Base-by-base conservation (phyloP, 2,329 filamentous ascomycete species). In the Seiridium unicorne region DNA sequence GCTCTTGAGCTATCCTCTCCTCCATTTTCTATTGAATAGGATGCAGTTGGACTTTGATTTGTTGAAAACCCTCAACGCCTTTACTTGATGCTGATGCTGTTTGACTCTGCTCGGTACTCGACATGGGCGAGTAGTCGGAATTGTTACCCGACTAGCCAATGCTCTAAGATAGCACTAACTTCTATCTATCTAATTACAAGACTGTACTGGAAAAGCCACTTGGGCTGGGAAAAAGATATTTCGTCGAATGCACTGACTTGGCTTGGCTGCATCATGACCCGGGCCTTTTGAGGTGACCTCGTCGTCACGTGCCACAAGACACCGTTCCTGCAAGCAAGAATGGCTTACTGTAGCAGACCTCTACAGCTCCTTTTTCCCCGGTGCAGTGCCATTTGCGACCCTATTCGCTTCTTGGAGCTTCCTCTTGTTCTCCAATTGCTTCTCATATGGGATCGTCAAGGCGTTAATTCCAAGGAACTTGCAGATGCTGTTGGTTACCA, bases 401-500 rank as follows among this genome's bases (percentile, higher is more conserved):
- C 59, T 26, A 49, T 60, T 61, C 48, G 48, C 59, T 35, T 63
- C 66, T 42, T 65, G 58, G 18, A 66, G 70, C n/a, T 77, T 79
- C 64, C 73, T 70, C 72, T 77, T 74, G 69, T 85, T 86, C 67
- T 82, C 83, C 53, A 78, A 67, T 72, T 84, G 84, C 77, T 88
- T 88, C 65, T 84, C 81, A 64, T 76, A 73, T 9, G 86, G 86
- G 62, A 99, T 97, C 1, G 93, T 98, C 65, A 99, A 79, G 70
- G 94, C 97, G 71, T 94, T 95, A 80, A 99, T 99, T 63, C 92
- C 93, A 32, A 99, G 80, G 76, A 91, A 98, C 58, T 89, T 84
- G 78, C 95, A 98, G 69, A 99, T 98, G 72, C 90, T 91, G 63
- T 88, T 90, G 69, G 97, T 92, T 53, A 98, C 93, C 47, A 97